Conservation (phyloP, 257 asterid species). For the Mentha longifolia region DNA sequence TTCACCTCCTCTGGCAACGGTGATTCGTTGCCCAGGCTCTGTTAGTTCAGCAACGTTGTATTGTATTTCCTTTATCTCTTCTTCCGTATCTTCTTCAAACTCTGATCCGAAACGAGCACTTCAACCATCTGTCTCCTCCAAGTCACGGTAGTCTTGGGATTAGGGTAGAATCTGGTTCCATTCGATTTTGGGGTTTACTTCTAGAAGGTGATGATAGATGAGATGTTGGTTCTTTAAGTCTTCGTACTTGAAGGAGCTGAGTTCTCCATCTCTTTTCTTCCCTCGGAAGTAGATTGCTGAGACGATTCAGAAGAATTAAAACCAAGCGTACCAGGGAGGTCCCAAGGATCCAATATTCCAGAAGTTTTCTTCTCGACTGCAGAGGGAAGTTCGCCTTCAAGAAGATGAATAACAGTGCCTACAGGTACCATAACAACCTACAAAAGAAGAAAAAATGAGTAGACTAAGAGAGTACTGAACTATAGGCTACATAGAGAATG, state of each 20-base stretch:
- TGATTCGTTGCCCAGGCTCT: conserved; percentile 73
- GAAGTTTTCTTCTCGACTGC: conserved; percentile 69
- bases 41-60: conserved; percentile 82
- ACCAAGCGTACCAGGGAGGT: conserved; percentile 69
- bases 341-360: conserved; percentile 84
- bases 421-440: conserved; percentile 87
- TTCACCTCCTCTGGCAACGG: conserved; percentile 79
- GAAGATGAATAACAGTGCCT: conserved; percentile 87
- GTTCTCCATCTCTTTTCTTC: conserved; percentile 24
- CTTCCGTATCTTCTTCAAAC: conserved; percentile 52
- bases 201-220: conserved; percentile 39
- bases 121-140: conserved; percentile 46
- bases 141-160: conserved; percentile 42
- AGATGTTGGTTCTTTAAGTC: conserved; percentile 27
- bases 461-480: conserved; percentile 14
- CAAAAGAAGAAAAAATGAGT: conserved; percentile 18
- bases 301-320: conserved; percentile 43
- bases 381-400: conserved; percentile 79
- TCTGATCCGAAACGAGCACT: conserved; percentile 40
- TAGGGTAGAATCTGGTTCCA: conserved; percentile 28
- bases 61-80: conserved; percentile 45
- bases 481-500: conserved; percentile 20
- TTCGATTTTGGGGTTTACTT: conserved; percentile 31
- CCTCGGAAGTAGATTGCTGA: conserved; percentile 36
- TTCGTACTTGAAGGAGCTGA: conserved; percentile 30